phyloP scores from a whole-genome alignment of 179 eudicot genomes.

The Silene vulgaris region DNA sequence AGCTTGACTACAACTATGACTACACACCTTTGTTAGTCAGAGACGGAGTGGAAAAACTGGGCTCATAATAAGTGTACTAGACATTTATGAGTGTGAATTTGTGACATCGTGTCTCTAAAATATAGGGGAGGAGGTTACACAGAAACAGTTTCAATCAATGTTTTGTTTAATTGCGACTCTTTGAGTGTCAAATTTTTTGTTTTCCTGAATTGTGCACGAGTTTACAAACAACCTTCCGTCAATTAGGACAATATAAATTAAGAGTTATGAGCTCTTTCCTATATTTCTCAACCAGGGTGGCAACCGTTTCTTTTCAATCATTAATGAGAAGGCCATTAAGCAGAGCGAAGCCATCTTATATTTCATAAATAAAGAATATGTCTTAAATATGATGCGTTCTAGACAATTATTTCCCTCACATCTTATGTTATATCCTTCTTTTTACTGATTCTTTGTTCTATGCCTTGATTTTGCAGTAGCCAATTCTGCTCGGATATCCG shows the following conservation, averaged over 20 bases:
- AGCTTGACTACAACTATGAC: too few species aligned
- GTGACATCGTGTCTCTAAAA: not conserved
- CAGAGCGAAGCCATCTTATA: too few species aligned
- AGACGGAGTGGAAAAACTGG: too few species aligned
- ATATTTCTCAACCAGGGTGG: not conserved
- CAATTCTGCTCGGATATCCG: conserved; percentile 73
- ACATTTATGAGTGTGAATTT: too few species aligned
- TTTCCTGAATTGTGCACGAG: too few species aligned
- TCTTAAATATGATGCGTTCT: not conserved
- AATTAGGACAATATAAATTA: not conserved
- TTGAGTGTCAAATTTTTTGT: too few species aligned
- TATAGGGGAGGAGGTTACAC: not conserved
- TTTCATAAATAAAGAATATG: not conserved
- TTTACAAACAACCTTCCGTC: too few species aligned
- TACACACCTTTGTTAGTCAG: too few species aligned
- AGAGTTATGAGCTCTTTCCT: not conserved
- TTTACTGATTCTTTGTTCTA: conserved; percentile 13
- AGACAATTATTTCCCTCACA: not conserved
- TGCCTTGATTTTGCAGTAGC: conserved; percentile 54
- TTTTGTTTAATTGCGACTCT: not conserved
- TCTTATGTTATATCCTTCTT: not conserved
- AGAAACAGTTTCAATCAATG: not conserved
- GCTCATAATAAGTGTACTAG: too few species aligned
- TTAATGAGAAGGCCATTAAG: not conserved
- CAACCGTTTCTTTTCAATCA: not conserved